Base-by-base conservation (phyloP, 2,329 filamentous ascomycete species). In the Fusarium sp. region DNA sequence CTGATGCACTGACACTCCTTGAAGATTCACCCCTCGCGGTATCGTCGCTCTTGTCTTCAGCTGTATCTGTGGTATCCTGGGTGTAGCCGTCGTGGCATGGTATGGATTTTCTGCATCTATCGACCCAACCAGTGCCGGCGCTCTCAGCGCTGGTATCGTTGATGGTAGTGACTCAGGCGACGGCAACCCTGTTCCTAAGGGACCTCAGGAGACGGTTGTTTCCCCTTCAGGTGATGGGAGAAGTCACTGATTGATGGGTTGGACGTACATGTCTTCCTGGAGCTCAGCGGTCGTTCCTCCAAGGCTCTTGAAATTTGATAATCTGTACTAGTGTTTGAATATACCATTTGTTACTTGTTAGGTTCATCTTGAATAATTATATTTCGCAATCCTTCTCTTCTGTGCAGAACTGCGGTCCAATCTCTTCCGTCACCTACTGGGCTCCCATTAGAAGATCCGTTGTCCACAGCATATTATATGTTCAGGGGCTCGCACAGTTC, bases 41-140 rank as follows among this genome's bases (percentile, higher is more conserved):
- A 92, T 93, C 54, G 90, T 94, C 4, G 94, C 94, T 14, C 83
- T 96, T 74, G 91, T 92, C 12, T 95, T 96, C 80, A 94, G 91
- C 78, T 89, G 88, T 72, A 74, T 95, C 9, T 87, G 87, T 8
- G 94, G 93, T 8, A 85, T 95, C 54, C 77, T 94, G 13, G 94
- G 94, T 18, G 85, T 94, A 74, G 85, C 82, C 0, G 89, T 90
- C 30, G 90, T 96, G 64, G 87, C 86, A 5, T 91, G 92, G 82
- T 95, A 93, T 81, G 92, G 90, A 18, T 70, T 79, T 41, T 63
- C 73, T 28, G 48, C 63, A 3, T 63, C 70, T 13, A 56, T 57
- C 26, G 74, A 78, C n/a, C 57, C 73, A 20, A 65, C 68, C 18
- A 72, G 61, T 30, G 53, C 70, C 11, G 72, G 74, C 35, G 56